Evolutionary conservation across 2,329 filamentous ascomycete genomes (phyloP).

Genomic region (Verruconis gallopava): DNA sequence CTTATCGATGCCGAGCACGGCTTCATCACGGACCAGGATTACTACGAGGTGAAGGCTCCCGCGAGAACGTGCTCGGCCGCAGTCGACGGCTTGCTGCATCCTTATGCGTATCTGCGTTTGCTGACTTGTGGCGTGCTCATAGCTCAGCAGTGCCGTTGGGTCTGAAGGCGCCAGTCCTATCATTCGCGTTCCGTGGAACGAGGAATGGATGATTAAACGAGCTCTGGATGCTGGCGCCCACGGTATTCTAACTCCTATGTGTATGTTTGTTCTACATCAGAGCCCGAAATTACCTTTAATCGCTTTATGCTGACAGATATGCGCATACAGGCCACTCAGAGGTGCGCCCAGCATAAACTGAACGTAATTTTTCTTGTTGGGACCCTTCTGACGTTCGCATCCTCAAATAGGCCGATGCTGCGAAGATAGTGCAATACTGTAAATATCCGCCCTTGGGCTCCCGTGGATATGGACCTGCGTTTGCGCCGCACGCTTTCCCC

Average conservation of each 20-base stretch:
- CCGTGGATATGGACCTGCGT: neutral
- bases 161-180: conserved; percentile 23
- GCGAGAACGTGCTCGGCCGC: too few relatives aligned
- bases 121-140: too few relatives aligned
- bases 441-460: neutral
- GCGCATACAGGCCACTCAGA: neutral
- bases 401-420: conserved; percentile 3
- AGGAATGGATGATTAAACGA: conserved; percentile 29
- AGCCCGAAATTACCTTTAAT: too few relatives aligned
- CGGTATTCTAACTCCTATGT: conserved; percentile 24
- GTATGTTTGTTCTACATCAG: neutral
- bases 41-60: conserved; percentile 25
- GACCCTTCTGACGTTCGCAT: too few relatives aligned
- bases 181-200: conserved; percentile 22
- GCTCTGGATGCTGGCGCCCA: conserved; percentile 27
- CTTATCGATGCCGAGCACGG: conserved; percentile 29
- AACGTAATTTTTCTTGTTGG: too few relatives aligned
- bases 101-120: too few relatives aligned
- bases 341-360: too few relatives aligned
- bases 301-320: neutral
- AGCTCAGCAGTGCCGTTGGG: conserved; percentile 11
- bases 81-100: too few relatives aligned
- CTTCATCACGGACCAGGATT: conserved; percentile 25
- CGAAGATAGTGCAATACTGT: conserved; percentile 1
- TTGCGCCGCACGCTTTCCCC: neutral